phyloP scores from a whole-genome alignment of 176 grass and related monocot species.

The Paspalum notatum region DNA sequence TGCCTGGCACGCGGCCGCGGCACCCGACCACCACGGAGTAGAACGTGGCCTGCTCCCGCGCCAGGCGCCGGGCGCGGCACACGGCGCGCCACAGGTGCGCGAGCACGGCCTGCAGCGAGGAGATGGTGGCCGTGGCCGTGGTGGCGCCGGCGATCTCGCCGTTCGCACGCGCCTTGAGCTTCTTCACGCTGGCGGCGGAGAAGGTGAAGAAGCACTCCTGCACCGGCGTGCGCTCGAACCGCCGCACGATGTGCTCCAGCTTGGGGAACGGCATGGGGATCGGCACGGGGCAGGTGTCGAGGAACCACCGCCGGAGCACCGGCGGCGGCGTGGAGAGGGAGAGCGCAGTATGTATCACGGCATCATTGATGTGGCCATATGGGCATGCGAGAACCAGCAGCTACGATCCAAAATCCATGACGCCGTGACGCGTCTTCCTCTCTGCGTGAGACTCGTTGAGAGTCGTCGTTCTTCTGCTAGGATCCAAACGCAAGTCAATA shows the following conservation, averaged over 20 bases:
- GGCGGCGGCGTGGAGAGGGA: conserved; percentile 8
- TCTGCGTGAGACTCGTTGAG: too few relatives aligned
- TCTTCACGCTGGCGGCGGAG: conserved; percentile 3
- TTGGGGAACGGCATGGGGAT: conserved; percentile 41
- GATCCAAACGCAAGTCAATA: too few relatives aligned
- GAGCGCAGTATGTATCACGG: not conserved
- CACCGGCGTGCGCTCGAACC: not conserved
- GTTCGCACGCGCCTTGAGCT: conserved; percentile 50
- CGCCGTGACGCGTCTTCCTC: too few relatives aligned
- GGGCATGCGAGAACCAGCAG: too few relatives aligned
- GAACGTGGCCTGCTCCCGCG: conserved; percentile 30
- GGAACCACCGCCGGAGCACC: conserved; percentile 39
- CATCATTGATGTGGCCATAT: too few relatives aligned
- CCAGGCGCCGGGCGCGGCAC: conserved; percentile 37
- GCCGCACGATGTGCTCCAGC: conserved; percentile 19
- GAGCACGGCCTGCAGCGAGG: conserved; percentile 55
- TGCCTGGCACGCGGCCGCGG: conserved; percentile 28
- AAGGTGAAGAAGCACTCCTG: conserved; percentile 55
- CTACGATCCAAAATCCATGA: too few relatives aligned
- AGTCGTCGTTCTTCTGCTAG: too few relatives aligned
- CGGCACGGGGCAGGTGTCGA: conserved; percentile 36
- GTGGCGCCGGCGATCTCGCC: conserved; percentile 39
- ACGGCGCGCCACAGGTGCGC: conserved; percentile 50
- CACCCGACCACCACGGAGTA: conserved; percentile 49
- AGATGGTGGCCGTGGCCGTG: conserved; percentile 28